phyloP scores from a whole-genome alignment of 2,329 filamentous ascomycete genomes.

The Didymella lethalis region DNA sequence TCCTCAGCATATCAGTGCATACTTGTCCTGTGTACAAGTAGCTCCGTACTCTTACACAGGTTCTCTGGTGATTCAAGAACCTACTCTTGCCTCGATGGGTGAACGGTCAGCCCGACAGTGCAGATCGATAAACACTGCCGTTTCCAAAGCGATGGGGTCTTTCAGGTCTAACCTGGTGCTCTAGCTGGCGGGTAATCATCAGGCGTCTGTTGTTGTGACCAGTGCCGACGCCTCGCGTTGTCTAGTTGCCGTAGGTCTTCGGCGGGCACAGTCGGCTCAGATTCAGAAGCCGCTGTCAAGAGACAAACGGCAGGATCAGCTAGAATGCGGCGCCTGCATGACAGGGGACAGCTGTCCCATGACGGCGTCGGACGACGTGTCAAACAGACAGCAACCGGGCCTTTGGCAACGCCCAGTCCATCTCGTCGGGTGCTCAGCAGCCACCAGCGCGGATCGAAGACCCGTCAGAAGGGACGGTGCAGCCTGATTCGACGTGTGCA shows the following conservation, averaged over 20 bases:
- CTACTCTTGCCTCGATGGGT: no score
- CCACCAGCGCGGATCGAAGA: neutral
- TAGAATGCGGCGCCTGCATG: constrained; percentile 17
- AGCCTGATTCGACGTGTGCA: constrained; percentile 15
- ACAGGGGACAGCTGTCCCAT: constrained; percentile 5
- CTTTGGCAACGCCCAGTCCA: constrained; percentile 12
- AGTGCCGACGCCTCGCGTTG: constrained; percentile 9
- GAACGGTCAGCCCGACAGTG: constrained; percentile 4
- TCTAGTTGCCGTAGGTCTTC: constrained; percentile 8
- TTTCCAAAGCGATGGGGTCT: constrained; percentile 7
- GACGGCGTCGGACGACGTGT: constrained; percentile 9
- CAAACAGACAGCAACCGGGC: constrained; percentile 7
- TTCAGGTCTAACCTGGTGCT: neutral
- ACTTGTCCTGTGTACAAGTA: no score
- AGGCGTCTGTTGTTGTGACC: neutral
- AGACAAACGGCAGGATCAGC: constrained; percentile 13
- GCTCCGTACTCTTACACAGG: no score
- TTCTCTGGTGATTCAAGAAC: no score
- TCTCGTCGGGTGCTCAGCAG: constrained; percentile 9
- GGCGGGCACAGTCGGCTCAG: constrained; percentile 6
- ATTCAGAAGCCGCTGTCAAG: constrained; percentile 10
- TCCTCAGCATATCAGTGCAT: no score
- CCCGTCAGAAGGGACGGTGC: neutral
- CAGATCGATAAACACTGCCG: neutral
- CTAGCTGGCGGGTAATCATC: neutral